Evolutionary conservation across 1,284 basidiomycete species (phyloP), one percentile per base, ranked within the genome.

Genomic region (Cryptococcus sp.): DNA sequence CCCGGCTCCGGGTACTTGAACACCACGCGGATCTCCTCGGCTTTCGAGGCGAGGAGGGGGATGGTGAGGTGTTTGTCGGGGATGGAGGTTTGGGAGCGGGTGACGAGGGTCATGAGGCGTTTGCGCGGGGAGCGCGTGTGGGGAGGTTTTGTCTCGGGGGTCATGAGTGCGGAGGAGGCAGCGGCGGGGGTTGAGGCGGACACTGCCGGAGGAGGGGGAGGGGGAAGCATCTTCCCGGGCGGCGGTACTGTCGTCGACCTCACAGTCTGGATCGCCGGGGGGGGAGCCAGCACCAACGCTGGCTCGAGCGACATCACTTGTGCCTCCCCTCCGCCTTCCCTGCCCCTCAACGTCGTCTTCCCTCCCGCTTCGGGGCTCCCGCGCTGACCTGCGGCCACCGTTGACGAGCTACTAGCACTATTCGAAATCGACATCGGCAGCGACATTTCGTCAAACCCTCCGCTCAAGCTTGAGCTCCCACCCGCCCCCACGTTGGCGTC

Each of bases 1-100:
- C 53, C 58, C 33, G 66, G 53, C 24, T 64, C 63, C 2, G 70
- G 67, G 40, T 67, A 68, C 28, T 64, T 60, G 64, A 69, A 74
- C 59, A 60, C 46, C 18, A 59, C 56, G 2, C 73, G 61, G 11
- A 72, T 59, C 16, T 64, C 50, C 50, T 70, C 67, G 39, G 76
- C 63, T 46, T 75, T 71, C 5, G 62, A 55, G 5, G 62, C 58
- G 37, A 70, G 57, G 43, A 56, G 53, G 24, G 52, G 55, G 36
- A 67, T 60, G 3, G 63, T 59, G 18, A 64, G 44, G 33, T 51
- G 57, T 15, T 58, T 51, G 45, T 74, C 69, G 5, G 64, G 63
- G 12, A 55, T 48, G 56, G 72, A 55, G 21, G 63, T 49, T 36
- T 55, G 61, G 9, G 63, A 65, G 13, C 33, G 56, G 46, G 48